Evolutionary conservation across 495 filamentous ascomycete genomes (phyloP).

Genomic region (Aspergillus avenaceus): DNA sequence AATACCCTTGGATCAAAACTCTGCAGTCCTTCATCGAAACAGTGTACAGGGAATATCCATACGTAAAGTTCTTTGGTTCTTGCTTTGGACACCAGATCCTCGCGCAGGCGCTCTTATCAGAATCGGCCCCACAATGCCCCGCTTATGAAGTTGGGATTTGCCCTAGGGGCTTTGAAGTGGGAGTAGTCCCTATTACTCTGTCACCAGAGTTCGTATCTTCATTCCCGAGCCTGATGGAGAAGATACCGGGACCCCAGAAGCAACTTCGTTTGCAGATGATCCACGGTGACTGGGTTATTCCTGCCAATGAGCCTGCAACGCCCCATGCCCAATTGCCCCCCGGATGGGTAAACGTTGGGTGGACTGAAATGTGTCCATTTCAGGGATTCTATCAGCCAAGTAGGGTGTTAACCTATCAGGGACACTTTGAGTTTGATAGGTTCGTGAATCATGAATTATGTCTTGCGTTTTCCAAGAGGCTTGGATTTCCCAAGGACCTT

Average conservation of each 20-base stretch:
- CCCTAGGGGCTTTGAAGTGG: slow-evolving; percentile 34
- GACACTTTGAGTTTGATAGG: slow-evolving; percentile 42
- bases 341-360: slow-evolving; percentile 34
- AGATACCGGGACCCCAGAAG: neutral
- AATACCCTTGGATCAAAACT: slow-evolving; percentile 30
- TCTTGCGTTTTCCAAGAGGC: slow-evolving; percentile 27
- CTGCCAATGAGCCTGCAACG: neutral
- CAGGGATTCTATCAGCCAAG: slow-evolving; percentile 39
- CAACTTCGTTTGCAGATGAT: slow-evolving; percentile 18
- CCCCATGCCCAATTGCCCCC: slow-evolving; percentile 7
- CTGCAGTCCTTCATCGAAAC: slow-evolving; percentile 27
- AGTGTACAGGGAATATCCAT: slow-evolving; percentile 34
- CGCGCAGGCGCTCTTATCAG: slow-evolving; percentile 33
- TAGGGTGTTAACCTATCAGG: slow-evolving; percentile 36
- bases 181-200: slow-evolving; percentile 32
- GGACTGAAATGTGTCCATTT: slow-evolving; percentile 27
- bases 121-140: neutral
- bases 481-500: slow-evolving; percentile 18
- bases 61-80: slow-evolving; percentile 44
- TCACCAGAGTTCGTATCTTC: slow-evolving; percentile 21
- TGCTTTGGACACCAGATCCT: slow-evolving; percentile 49
- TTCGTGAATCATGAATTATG: slow-evolving; percentile 33
- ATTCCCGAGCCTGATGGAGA: slow-evolving; percentile 12
- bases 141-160: slow-evolving; percentile 22
- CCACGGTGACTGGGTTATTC: slow-evolving; percentile 17